A percentile compares a stretch with the other conserved stretches of the same genome.
Conservation (phyloP, 2,329 filamentous ascomycete species). For the Trichoderma semiorbis region DNA sequence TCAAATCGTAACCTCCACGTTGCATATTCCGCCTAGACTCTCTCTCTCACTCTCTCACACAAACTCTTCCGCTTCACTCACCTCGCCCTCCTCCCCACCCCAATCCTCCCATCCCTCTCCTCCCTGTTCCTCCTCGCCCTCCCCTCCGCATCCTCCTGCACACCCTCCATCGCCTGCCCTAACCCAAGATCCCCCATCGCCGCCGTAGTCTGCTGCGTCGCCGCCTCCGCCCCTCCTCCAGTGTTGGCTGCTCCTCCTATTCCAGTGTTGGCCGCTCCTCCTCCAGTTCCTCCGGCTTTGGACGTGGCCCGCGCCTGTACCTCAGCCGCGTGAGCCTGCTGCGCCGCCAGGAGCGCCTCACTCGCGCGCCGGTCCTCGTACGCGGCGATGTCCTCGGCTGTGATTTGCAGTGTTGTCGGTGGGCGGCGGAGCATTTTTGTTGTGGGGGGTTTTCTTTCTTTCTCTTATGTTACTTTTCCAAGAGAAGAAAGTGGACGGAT, state of each 20-base stretch:
- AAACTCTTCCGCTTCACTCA: not conserved
- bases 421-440: conserved; percentile 61
- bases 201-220: conserved; percentile 22
- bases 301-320: conserved; percentile 21
- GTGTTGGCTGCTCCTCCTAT: too few relatives aligned
- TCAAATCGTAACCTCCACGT: too few relatives aligned
- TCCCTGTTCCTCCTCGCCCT: conserved; percentile 27
- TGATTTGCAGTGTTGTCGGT: conserved; percentile 65
- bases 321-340: conserved; percentile 30
- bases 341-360: conserved; percentile 36
- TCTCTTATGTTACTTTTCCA: not conserved
- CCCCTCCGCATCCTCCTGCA: conserved; percentile 28
- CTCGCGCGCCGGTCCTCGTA: conserved; percentile 62
- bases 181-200: conserved; percentile 15
- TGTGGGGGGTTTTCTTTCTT: not conserved
- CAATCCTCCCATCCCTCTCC: conserved; percentile 40
- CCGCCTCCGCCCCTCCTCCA: conserved; percentile 25
- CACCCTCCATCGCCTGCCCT: conserved; percentile 29
- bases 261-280: too few relatives aligned
- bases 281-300: conserved; percentile 11
- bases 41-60: not conserved
- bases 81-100: conserved; percentile 28
- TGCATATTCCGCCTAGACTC: not conserved
- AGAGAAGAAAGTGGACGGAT: not conserved
- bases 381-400: conserved; percentile 64